Percentiles rank a stretch among this genome's conserved stretches.
Conservation (phyloP, 352 stramenopile genomes). For the Phytophthora cactorum region DNA sequence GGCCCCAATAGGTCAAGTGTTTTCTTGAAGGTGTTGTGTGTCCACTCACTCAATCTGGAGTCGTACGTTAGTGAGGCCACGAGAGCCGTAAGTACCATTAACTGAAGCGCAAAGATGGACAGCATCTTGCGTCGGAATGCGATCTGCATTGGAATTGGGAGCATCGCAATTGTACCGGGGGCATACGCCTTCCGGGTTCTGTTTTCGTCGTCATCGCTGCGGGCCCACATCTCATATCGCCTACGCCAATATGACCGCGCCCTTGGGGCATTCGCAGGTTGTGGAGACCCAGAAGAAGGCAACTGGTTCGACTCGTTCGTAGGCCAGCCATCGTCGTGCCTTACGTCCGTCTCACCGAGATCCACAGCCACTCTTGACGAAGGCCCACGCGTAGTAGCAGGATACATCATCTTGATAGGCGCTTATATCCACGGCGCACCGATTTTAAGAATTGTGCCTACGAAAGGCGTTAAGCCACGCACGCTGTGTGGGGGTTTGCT, state of each 20-base stretch:
- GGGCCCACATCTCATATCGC: constrained; percentile 32
- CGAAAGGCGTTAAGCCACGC: constrained; percentile 10
- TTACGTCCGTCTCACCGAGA: constrained; percentile 31
- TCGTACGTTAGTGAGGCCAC: constrained; percentile 40
- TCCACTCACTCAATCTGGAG: constrained; percentile 29
- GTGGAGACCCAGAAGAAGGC: background rate
- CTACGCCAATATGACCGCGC: constrained; percentile 33
- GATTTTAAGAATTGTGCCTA: constrained; percentile 17
- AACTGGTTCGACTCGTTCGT: constrained; percentile 6
- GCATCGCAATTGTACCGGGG: constrained; percentile 37
- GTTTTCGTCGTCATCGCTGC: constrained; percentile 23
- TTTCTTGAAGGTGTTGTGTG: constrained; percentile 28
- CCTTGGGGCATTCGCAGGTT: constrained; percentile 6
- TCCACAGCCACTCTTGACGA: constrained; percentile 34
- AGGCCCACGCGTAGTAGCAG: constrained; percentile 13
- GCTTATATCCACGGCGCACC: background rate
- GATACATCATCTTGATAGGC: constrained; percentile 28
- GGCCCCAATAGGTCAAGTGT: constrained; percentile 30
- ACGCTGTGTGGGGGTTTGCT: background rate
- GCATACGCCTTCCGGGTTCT: constrained; percentile 26
- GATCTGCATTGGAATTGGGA: constrained; percentile 50
- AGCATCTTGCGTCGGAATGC: constrained; percentile 58
- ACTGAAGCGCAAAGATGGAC: constrained; percentile 49
- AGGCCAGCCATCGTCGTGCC: constrained; percentile 14
- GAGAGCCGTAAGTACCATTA: constrained; percentile 47